These are phyloP conservation scores for Beauveria australis DNA, from an alignment of 2,329 filamentous ascomycete genomes.

Conservation along the genomic window DNA sequence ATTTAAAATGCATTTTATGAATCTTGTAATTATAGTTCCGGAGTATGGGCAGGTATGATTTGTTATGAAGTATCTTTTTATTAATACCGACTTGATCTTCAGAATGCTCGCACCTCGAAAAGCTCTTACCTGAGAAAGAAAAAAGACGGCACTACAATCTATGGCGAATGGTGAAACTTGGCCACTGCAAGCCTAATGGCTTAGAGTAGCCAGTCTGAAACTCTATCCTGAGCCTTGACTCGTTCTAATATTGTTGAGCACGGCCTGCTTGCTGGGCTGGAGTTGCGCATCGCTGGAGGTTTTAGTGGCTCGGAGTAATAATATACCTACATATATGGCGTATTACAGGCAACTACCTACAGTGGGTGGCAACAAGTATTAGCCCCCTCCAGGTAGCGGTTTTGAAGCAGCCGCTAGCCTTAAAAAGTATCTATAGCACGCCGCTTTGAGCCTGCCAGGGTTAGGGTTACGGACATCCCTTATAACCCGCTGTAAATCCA, in stretches of 20 bases:
- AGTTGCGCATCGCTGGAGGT: neutral
- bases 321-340: neutral
- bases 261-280: neutral
- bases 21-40: slow-evolving; percentile 10
- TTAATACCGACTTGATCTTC: neutral
- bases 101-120: neutral
- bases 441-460: too few relatives aligned
- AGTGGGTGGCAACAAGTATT: too few relatives aligned
- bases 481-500: too few relatives aligned
- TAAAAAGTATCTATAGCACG: too few relatives aligned
- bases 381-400: too few relatives aligned
- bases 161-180: too few relatives aligned
- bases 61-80: slow-evolving; percentile 4
- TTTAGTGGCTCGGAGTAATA: neutral
- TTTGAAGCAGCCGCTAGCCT: too few relatives aligned
- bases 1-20: slow-evolving; percentile 6
- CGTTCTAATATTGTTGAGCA: neutral
- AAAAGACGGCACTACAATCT: too few relatives aligned
- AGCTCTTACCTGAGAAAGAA: too few relatives aligned
- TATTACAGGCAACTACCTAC: neutral
- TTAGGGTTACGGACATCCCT: too few relatives aligned
- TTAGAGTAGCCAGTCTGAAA: neutral
- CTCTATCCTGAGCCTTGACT: slow-evolving; percentile 4
- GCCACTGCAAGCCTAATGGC: too few relatives aligned
- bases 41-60: slow-evolving; percentile 1